Evolutionary conservation across 768 basidiomycete species (phyloP).

Genomic region (Russula sp.): DNA sequence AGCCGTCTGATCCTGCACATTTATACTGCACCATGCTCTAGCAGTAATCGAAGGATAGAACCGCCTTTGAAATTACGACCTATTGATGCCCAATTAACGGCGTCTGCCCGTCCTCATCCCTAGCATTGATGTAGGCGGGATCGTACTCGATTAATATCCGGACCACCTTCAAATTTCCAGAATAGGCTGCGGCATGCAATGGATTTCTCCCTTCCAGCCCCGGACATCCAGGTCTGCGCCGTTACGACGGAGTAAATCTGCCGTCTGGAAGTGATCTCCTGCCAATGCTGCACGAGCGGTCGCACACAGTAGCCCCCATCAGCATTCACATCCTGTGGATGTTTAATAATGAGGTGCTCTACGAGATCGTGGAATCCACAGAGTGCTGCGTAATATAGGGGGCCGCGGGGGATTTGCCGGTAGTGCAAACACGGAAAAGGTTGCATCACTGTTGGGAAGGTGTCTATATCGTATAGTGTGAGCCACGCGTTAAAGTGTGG

Average conservation of each 20-base stretch:
- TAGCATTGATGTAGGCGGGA: background rate
- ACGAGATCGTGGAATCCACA: conserved; percentile 4
- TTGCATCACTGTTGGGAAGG: background rate
- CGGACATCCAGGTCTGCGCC: background rate
- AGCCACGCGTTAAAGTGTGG: background rate
- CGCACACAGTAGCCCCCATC: background rate
- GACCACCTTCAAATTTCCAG: background rate
- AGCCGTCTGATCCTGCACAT: background rate
- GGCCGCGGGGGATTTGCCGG: background rate
- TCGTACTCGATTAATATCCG: background rate
- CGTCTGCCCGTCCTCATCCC: fast-evolving
- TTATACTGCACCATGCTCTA: background rate
- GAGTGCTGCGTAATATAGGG: background rate
- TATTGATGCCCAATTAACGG: background rate
- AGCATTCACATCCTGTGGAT: background rate
- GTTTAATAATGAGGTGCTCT: background rate
- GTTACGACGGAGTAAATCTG: background rate
- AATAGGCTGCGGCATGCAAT: background rate
- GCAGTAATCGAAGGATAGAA: background rate
- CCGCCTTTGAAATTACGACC: background rate
- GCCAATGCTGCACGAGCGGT: background rate
- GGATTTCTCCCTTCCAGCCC: fast-evolving
- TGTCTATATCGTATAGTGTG: background rate
- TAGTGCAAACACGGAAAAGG: background rate
- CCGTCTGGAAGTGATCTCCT: background rate